These are phyloP conservation scores for Podospora conica DNA, from an alignment of 495 filamentous ascomycete genomes.

Conservation along the genomic window DNA sequence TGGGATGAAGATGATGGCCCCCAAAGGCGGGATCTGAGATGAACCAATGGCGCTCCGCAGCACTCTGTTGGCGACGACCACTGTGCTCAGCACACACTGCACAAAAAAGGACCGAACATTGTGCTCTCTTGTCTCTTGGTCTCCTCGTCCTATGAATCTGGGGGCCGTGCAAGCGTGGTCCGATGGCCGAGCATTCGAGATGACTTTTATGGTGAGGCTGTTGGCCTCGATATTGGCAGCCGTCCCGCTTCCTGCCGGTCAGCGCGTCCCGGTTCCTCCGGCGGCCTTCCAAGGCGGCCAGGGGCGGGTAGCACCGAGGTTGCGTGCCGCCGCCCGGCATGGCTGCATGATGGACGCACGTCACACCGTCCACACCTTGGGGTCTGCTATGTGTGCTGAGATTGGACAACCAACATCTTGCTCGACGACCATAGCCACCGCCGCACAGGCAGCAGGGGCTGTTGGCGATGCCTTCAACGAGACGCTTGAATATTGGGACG, in stretches of 20 bases:
- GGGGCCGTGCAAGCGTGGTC: background rate
- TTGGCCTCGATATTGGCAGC: background rate
- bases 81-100: background rate
- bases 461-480: background rate
- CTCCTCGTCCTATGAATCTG: too few species aligned
- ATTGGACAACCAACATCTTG: background rate
- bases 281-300: background rate
- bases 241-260: background rate
- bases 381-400: background rate
- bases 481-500: background rate
- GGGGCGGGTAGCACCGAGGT: background rate
- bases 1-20: background rate
- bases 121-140: background rate
- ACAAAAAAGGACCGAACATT: background rate
- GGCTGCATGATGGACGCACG: background rate
- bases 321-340: background rate
- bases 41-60: background rate
- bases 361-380: background rate
- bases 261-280: background rate
- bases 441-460: background rate
- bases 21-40: background rate
- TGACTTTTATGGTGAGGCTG: background rate
- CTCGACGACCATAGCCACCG: background rate
- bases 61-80: background rate
- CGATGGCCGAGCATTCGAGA: background rate